Percentiles rank a stretch among this genome's conserved stretches.
These are phyloP conservation scores for Blastobotrys aristatus DNA, from an alignment of 1,139 yeast genomes.

Conservation along the genomic window DNA sequence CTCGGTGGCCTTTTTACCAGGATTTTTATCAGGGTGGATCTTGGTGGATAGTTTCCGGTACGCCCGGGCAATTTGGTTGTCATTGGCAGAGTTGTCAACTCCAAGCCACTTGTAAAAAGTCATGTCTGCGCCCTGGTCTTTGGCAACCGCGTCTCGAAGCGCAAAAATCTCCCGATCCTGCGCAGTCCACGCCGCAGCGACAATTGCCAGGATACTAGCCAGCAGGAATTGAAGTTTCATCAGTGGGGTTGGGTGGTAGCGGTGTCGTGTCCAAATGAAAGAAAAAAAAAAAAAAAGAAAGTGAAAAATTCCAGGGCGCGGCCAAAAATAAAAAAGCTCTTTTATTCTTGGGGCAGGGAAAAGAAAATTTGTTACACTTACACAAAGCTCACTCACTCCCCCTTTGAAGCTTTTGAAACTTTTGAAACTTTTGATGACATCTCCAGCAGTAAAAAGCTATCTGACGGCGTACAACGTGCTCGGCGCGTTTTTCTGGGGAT, in stretches of 20 bases:
- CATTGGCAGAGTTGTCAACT: constrained; percentile 38
- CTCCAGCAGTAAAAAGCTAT: constrained; percentile 25
- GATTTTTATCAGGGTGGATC: constrained; percentile 51
- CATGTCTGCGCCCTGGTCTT: constrained; percentile 57
- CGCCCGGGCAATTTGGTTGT: constrained; percentile 66
- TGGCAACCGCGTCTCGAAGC: constrained; percentile 59
- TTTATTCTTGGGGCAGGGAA: no score
- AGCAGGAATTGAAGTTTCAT: background rate
- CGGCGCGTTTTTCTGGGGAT: constrained; percentile 65
- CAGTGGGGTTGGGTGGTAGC: background rate
- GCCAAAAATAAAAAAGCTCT: no score
- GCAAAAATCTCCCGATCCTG: constrained; percentile 79
- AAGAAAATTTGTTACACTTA: no score
- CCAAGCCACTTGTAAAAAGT: constrained; percentile 57
- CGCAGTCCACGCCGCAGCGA: constrained; percentile 38
- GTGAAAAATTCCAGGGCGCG: no score
- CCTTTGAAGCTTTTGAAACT: background rate
- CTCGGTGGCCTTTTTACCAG: constrained; percentile 41
- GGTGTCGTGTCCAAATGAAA: background rate
- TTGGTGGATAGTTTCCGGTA: constrained; percentile 47
- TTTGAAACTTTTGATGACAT: background rate
- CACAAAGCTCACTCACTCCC: no score
- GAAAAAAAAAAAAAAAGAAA: constrained; percentile 4
- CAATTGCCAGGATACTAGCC: constrained; percentile 2
- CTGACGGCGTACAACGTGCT: constrained; percentile 54